Evolutionary conservation across 1,284 basidiomycete genomes (phyloP), one percentile per base, ranked within the genome.

Genomic region (Leccinum angustisporum): DNA sequence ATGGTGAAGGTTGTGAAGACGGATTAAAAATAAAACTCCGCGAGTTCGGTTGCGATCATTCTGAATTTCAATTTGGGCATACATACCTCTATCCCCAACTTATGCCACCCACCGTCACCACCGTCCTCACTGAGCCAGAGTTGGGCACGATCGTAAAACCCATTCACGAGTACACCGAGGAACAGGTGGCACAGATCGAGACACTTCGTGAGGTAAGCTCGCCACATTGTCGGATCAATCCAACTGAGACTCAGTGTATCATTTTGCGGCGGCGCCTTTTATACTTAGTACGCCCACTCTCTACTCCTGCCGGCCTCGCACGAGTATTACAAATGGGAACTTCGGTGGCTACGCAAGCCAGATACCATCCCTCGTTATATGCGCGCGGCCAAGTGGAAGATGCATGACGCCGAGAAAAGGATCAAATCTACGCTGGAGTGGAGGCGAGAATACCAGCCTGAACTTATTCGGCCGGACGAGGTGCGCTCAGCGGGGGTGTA

Each of bases 331-430:
- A 77, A 79, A 54, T 93, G 90, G 90, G 92, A 94, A 75, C 74
- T 79, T 43, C 83, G 87, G 62, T 94, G 92, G 87, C 76, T 94
- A 8, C 78, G 82, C 63, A 88, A 83, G 69, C 80, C 86, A 3
- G 92, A 91, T 65, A 92, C 89, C 30, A 81, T 90, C 58, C 84
- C 89, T 48, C 86, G 92, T 8, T 95, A 94, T 73, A 87, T 92
- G 83, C 86, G 92, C 38, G 91, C 92, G 0, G 84, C 90, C 3
- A 94, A 94, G 70, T 94, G 92, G 91, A 87, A 88, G 71, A 70
- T 88, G 30, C 82, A 84, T 18, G 89, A 95, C 61, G 91, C 83
- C 7, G 86, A 93, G 77, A 87, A 85, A 70, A 81, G 92, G 54
- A 86, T 95, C 64, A 86, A 87, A 71, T 83, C 80, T 3, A 94